Evolutionary conservation across 768 basidiomycete genomes (phyloP).

Genomic region (Amanita rubescens): DNA sequence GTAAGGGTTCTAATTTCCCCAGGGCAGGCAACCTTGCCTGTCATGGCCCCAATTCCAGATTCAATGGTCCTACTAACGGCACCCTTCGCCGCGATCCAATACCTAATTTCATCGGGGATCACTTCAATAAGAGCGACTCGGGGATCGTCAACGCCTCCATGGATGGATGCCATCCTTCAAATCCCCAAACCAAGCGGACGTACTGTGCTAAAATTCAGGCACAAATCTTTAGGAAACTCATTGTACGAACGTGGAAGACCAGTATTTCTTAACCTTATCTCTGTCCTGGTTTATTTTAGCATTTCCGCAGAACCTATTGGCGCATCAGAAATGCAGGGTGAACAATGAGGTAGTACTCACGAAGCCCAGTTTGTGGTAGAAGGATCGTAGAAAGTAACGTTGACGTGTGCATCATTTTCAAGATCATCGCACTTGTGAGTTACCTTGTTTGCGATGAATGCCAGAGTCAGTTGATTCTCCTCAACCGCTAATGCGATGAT

Average conservation of each 20-base stretch:
- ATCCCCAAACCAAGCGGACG: constrained; percentile 79
- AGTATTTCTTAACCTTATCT: constrained; percentile 56
- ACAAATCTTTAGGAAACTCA: background rate
- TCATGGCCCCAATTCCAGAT: constrained; percentile 48
- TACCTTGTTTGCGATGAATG: constrained; percentile 69
- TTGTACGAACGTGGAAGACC: constrained; percentile 41
- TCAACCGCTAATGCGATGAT: background rate
- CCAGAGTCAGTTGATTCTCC: constrained; percentile 41
- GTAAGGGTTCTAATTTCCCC: constrained; percentile 76
- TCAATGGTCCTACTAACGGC: constrained; percentile 52
- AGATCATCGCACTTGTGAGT: constrained; percentile 75
- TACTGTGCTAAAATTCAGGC: constrained; percentile 26
- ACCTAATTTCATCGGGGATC: constrained; percentile 72
- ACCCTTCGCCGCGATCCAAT: constrained; percentile 66
- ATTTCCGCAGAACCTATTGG: constrained; percentile 55
- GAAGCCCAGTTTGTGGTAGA: constrained; percentile 71
- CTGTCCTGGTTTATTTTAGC: constrained; percentile 61
- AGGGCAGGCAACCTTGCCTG: constrained; percentile 57
- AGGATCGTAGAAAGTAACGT: constrained; percentile 70
- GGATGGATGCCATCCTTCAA: constrained; percentile 79
- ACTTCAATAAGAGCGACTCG: constrained; percentile 76
- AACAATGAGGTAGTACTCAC: constrained; percentile 20
- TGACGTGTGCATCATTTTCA: constrained; percentile 67
- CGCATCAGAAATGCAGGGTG: background rate
- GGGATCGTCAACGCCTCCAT: constrained; percentile 73